A percentile compares a stretch with the other conserved stretches of the same genome.
These are phyloP conservation scores for Cenchrus fungigraminus DNA, from an alignment of 176 grass and related monocot genomes.

Conservation along the genomic window DNA sequence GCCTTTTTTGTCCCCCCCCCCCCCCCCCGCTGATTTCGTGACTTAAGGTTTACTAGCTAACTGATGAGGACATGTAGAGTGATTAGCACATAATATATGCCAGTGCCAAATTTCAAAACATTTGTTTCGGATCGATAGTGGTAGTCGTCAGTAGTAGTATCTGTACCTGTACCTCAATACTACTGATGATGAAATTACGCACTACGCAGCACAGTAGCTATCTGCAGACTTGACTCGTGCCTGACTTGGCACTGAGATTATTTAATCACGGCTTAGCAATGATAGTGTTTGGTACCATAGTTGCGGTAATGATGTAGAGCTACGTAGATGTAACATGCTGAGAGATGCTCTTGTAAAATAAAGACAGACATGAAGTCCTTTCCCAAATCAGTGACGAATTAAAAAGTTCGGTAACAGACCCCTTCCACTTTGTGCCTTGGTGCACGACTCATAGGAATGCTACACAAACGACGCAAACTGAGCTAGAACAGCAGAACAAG, in stretches of 20 bases:
- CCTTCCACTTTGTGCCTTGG: not conserved
- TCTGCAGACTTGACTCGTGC: not conserved
- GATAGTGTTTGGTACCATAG: not conserved
- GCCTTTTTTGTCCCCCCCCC: not conserved
- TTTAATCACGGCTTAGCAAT: not conserved
- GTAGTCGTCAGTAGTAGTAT: not conserved
- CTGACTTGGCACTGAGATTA: not conserved
- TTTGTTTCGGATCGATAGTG: not conserved
- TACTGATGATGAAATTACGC: not conserved
- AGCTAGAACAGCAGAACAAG: conserved; percentile 18
- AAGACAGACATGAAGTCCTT: not conserved
- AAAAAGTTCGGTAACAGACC: not conserved
- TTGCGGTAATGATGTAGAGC: not conserved
- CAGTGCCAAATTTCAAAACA: not conserved
- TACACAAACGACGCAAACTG: not conserved
- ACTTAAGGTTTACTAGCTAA: not conserved
- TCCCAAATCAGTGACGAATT: not conserved
- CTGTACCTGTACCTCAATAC: not conserved
- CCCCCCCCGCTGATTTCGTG: not conserved
- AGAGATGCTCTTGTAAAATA: not conserved
- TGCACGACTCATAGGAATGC: not conserved
- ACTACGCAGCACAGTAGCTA: not conserved
- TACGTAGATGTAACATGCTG: not conserved
- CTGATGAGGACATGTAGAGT: not conserved
- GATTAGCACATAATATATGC: not conserved